Evolutionary conservation across 495 filamentous ascomycete genomes (phyloP).

Genomic region (Stereocaulon alpinum): DNA sequence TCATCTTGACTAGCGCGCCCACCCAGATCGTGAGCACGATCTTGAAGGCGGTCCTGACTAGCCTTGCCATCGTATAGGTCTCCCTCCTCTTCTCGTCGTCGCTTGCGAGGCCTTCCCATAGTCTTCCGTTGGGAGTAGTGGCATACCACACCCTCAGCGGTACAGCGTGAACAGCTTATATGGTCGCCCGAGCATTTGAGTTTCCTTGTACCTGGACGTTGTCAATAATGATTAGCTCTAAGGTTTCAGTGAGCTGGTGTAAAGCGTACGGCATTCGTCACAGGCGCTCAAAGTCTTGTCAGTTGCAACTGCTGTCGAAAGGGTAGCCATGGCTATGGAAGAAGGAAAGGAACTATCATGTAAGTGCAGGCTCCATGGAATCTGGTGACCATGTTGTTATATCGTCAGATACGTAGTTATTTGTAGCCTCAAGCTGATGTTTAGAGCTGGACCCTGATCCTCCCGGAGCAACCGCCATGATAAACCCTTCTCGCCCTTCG

Average conservation of each 20-base stretch:
- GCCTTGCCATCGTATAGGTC: background rate
- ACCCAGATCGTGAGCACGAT: background rate
- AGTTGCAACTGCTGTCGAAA: background rate
- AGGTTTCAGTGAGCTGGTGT: background rate
- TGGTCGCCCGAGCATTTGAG: constrained; percentile 50
- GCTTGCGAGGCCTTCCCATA: constrained; percentile 53
- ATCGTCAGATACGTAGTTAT: too few relatives aligned
- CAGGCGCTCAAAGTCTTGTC: constrained; percentile 43
- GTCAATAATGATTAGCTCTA: constrained; percentile 8
- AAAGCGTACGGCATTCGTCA: constrained; percentile 52
- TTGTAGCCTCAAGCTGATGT: too few relatives aligned
- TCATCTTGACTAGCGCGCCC: background rate
- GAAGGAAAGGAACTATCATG: too few relatives aligned
- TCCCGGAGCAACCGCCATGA: too few relatives aligned
- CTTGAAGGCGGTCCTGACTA: too few relatives aligned
- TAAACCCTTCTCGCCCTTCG: too few relatives aligned
- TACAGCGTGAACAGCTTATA: constrained; percentile 46
- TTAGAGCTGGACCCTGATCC: too few relatives aligned
- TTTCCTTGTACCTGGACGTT: constrained; percentile 42
- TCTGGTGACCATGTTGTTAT: too few relatives aligned
- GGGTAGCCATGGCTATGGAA: background rate
- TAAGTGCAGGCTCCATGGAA: too few relatives aligned
- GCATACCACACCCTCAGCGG: constrained; percentile 42
- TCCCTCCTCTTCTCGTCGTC: constrained; percentile 27
- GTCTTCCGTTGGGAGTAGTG: constrained; percentile 50